Conservation (phyloP, 257 asterid genomes). For the Petrea volubilis region DNA sequence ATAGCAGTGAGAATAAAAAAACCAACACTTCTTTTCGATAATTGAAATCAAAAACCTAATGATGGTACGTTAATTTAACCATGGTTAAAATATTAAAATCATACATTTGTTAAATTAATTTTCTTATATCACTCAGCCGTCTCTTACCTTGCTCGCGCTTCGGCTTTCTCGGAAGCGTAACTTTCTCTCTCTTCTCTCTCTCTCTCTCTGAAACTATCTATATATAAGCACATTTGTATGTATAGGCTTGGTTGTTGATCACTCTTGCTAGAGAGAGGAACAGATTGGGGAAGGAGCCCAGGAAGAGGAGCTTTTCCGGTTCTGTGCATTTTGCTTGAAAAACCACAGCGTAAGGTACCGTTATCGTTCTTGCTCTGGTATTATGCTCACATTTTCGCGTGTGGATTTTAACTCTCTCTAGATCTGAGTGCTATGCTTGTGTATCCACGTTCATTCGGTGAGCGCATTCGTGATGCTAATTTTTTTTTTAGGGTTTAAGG, state of each 20-base stretch:
- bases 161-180: constrained; percentile 25
- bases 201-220: constrained; percentile 21
- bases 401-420: constrained; percentile 4
- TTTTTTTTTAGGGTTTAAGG: constrained; percentile 37
- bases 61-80: background rate
- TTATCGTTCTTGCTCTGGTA: constrained; percentile 7
- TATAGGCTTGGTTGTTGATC: background rate
- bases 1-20: too few relatives aligned
- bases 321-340: background rate
- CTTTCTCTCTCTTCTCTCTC: background rate
- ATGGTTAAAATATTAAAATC: constrained; percentile 1
- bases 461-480: background rate
- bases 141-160: constrained; percentile 20
- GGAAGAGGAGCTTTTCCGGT: constrained; percentile 18
- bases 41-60: too few relatives aligned
- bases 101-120: constrained; percentile 8
- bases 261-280: constrained; percentile 15
- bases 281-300: constrained; percentile 5
- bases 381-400: background rate
- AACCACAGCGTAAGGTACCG: constrained; percentile 27
- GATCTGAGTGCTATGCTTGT: constrained; percentile 29
- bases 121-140: background rate
- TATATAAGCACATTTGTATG: background rate
- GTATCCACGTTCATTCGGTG: constrained; percentile 19
- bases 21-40: too few relatives aligned